Base-by-base conservation (phyloP, 495 filamentous ascomycete species). In the Penicillium crystallinum region DNA sequence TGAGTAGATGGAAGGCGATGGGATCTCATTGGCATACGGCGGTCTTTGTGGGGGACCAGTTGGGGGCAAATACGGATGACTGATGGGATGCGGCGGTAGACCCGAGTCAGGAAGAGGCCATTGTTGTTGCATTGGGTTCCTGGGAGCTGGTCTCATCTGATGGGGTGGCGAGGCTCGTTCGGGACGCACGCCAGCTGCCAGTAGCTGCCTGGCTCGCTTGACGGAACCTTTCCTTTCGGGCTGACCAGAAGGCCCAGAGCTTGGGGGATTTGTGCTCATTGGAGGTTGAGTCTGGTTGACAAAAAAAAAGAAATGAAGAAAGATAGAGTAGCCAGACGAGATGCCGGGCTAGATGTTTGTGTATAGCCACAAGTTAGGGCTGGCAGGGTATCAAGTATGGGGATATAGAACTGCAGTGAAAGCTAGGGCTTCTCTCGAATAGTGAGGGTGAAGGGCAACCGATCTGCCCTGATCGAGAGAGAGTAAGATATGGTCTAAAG, bases 41-140 rank as follows among this genome's bases (percentile, higher is more conserved):
- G 87, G 87, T 54, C 86, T 77, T 65, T 81, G 81, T 36, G 84
- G 78, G 56, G 79, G 77, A 27, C 79, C 80, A 52, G 75, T 70
- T 7, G 77, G 77, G 4, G 63, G 59, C 22, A 76, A 67, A 57
- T 78, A 74, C 58, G 75, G 68, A 55, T 56, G 70, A 55, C 57
- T 69, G 46, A 64, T 61, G 61, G 55, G 57, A 18, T 53, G 63
- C 39, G 43, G 55, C 62, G 48, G 70, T 41, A 54, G 62, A 53
- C 49, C 46, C 22, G 74, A 61, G 29, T 75, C 63, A 52, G 79
- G 70, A 12, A 77, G 72, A 37, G 74, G 70, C 61, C 69, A 72
- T 57, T 68, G 66, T 39, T 64, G 54, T 48, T 63, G 63, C 9
- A 49, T 23, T 11, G 42, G 42, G 57, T 42, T 64, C 43, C n/a